Conservation (phyloP, 345 rosid species). For the Citropsis articulata region DNA sequence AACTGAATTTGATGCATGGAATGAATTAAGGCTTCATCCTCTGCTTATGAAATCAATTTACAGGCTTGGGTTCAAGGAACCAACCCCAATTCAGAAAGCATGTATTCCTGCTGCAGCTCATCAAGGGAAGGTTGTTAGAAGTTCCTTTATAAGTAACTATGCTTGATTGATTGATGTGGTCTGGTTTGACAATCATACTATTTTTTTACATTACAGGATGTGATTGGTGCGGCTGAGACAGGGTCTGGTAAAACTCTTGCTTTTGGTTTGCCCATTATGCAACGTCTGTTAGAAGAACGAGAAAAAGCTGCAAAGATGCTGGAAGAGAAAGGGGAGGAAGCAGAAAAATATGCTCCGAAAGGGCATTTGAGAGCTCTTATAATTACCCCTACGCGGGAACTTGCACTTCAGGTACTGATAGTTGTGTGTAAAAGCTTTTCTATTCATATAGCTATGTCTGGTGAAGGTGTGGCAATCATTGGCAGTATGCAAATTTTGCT, state of each 20-base stretch:
- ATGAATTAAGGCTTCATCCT: slow-evolving; percentile 82
- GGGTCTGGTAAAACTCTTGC: slow-evolving; percentile 99
- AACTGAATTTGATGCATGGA: slow-evolving; percentile 67
- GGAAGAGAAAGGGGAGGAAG: slow-evolving; percentile 57
- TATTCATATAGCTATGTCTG: not conserved
- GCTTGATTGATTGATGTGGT: not conserved
- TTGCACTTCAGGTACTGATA: slow-evolving; percentile 76
- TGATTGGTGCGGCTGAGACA: slow-evolving; percentile 95
- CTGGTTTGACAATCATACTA: not conserved
- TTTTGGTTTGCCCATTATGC: slow-evolving; percentile 93
- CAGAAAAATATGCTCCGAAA: slow-evolving; percentile 58
- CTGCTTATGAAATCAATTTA: slow-evolving; percentile 66
- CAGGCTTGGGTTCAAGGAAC: slow-evolving; percentile 82
- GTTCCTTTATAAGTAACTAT: not conserved
- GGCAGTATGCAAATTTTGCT: not conserved
- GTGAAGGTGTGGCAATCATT: not conserved
- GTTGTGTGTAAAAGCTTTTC: not conserved
- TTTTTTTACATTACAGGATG: slow-evolving; percentile 56
- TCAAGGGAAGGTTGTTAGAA: slow-evolving; percentile 80
- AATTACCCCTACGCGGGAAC: slow-evolving; percentile 95
- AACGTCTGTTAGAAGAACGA: slow-evolving; percentile 82
- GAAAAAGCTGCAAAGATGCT: slow-evolving; percentile 55
- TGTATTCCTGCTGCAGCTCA: slow-evolving; percentile 89
- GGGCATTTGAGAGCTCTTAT: slow-evolving; percentile 84
- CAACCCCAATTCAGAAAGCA: slow-evolving; percentile 87